phyloP scores from a whole-genome alignment of 768 basidiomycete species.

The Kwoniella dejecticola region DNA sequence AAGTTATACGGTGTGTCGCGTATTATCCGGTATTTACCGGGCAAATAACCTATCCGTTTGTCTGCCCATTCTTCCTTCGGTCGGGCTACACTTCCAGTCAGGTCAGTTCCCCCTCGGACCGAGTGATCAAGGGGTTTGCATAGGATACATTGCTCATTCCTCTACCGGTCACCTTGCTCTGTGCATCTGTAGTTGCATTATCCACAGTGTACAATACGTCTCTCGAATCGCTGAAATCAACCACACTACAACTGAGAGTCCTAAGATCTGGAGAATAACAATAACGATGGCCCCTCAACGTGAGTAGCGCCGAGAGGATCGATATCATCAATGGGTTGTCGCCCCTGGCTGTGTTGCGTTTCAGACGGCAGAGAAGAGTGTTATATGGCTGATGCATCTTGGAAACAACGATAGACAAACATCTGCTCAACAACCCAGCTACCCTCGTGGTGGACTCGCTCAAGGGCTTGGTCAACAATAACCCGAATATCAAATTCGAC shows the following conservation, averaged over 20 bases:
- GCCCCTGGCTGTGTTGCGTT: no score
- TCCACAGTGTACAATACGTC: no score
- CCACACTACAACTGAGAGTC: no score
- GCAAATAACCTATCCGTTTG: neutral
- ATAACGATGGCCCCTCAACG: conserved; percentile 12
- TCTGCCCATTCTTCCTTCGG: no score
- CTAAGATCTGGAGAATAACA: no score
- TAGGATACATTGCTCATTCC: neutral
- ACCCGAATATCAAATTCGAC: conserved; percentile 74
- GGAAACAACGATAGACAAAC: conserved; percentile 60
- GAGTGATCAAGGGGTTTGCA: neutral
- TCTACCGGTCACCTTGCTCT: no score
- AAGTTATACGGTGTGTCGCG: neutral
- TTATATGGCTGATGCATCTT: no score
- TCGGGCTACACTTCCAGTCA: no score
- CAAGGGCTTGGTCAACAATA: conserved; percentile 64
- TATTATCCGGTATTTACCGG: conserved; percentile 1
- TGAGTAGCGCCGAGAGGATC: neutral
- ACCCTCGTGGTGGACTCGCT: conserved; percentile 78
- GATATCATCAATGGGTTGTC: no score
- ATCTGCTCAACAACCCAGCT: conserved; percentile 73
- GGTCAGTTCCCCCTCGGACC: conserved; percentile 4
- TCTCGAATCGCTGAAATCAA: no score
- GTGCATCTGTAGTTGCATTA: no score
- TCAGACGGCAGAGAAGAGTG: no score